Evolutionary conservation across 169 alveolate species (phyloP).

Genomic region (Theileria luwenshuni): DNA sequence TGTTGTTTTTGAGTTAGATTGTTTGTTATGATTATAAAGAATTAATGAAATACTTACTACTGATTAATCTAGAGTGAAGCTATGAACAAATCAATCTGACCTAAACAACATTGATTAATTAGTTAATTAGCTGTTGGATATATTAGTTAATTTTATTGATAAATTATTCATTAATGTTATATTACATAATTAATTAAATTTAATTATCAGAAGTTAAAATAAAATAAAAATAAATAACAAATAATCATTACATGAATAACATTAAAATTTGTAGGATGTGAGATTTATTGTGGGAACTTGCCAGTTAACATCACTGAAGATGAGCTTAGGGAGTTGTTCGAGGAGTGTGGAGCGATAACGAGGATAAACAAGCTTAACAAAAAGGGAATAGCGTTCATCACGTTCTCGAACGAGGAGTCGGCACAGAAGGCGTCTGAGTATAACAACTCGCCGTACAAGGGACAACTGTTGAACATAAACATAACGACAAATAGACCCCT

Average conservation of each 20-base stretch:
- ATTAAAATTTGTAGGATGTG: constrained; percentile 58
- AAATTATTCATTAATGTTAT: neutral
- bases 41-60: constrained; percentile 23
- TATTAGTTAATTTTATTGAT: too few relatives aligned
- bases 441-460: constrained; percentile 84
- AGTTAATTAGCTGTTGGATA: too few relatives aligned
- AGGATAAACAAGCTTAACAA: constrained; percentile 82
- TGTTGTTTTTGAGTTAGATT: too few relatives aligned
- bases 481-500: constrained; percentile 83
- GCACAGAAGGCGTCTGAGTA: constrained; percentile 87
- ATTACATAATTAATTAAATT: neutral
- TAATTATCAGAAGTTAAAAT: neutral
- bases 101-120: too few relatives aligned
- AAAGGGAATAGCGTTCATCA: constrained; percentile 89
- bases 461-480: constrained; percentile 82
- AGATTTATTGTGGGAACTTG: constrained; percentile 87
- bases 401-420: constrained; percentile 82
- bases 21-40: constrained; percentile 59
- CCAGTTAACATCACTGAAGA: constrained; percentile 85
- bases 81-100: constrained; percentile 58
- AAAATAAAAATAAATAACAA: neutral
- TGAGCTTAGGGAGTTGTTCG: constrained; percentile 84
- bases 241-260: neutral
- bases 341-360: constrained; percentile 86
- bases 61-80: constrained; percentile 69